Conservation (phyloP, 768 basidiomycete genomes). For the Leccinellum albellum region DNA sequence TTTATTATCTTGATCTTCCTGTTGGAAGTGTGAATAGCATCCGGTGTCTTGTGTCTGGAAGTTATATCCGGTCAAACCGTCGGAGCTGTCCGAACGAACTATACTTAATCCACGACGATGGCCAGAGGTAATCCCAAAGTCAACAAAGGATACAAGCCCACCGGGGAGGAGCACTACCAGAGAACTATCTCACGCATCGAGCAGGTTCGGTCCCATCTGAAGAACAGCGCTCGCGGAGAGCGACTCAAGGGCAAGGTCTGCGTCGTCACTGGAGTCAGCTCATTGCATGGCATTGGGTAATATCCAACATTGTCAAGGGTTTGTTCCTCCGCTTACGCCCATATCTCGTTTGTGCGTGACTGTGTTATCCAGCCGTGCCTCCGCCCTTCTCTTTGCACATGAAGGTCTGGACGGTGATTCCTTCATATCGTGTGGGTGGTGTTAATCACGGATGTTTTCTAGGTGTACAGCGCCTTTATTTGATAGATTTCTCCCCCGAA, state of each 20-base stretch:
- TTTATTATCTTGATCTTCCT: constrained; percentile 2
- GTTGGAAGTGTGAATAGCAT: background rate
- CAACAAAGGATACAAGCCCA: constrained; percentile 10
- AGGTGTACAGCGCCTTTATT: constrained; percentile 78
- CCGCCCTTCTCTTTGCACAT: constrained; percentile 71
- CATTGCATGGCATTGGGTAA: constrained; percentile 86
- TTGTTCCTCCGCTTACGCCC: constrained; percentile 10
- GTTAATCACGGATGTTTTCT: background rate
- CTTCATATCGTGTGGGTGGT: constrained; percentile 1
- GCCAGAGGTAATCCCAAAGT: constrained; percentile 9
- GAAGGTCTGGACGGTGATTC: constrained; percentile 49
- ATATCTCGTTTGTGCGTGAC: constrained; percentile 1
- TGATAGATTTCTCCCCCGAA: constrained; percentile 64
- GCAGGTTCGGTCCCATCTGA: constrained; percentile 66
- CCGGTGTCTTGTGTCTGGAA: background rate
- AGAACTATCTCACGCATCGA: constrained; percentile 63
- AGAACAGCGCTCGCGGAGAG: constrained; percentile 45
- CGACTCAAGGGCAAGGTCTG: constrained; percentile 77
- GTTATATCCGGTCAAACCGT: background rate
- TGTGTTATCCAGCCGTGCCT: constrained; percentile 54
- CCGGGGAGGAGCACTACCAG: constrained; percentile 50
- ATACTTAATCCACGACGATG: constrained; percentile 5
- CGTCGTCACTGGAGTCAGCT: constrained; percentile 85
- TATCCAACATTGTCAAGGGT: constrained; percentile 7
- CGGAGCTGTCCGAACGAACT: background rate